Evolutionary conservation across 1,284 basidiomycete species (phyloP), one percentile per base, ranked within the genome.

Genomic region (Sanghuangporus weigelae): DNA sequence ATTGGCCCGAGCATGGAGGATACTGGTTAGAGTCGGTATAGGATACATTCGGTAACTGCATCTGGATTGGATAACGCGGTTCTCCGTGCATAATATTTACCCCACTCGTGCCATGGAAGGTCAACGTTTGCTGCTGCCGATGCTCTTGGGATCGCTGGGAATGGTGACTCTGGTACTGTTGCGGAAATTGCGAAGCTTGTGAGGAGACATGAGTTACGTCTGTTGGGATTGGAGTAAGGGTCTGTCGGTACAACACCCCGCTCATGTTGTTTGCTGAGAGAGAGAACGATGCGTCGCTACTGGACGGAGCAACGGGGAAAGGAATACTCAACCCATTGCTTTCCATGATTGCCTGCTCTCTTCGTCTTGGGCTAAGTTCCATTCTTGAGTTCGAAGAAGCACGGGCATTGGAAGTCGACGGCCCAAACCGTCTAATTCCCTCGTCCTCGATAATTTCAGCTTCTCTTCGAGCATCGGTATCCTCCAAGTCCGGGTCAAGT

Each of bases 111-210:
- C 49, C 21, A 14, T 50, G 7, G 11, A 23, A 23, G 26, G 21
- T 23, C 19, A 50, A 50, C 16, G 14, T 23, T 23, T 59, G 58
- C 48, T 50, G 58, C 42, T 40, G 40, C 23, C n/a, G n/a, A n/a
- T 26, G 38, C 8, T n/a, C 19, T 21, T 10, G 49, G 12, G 11
- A 5, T 14, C 26, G 49, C 61, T 62, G 61, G n/a, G 54, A 40
- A 36, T 57, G 57, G n/a, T 62, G 54, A n/a, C 23, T 38, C n/a
- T 57, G 61, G 36, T 62, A 62, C 31, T 57, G 61, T 7, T 40
- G 44, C 19, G 19, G 38, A 19, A 23, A 42, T 21, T n/a, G 35
- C 16, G 61, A 26, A 26, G 21, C 54, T 16, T 57, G 61, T 8
- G 60, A 14, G 12, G 51, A 39, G 40, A n/a, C 60, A 21, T n/a